Percentiles rank a stretch among this genome's conserved stretches.
phyloP scores from a whole-genome alignment of 2,329 filamentous ascomycete species.

The Trichophyton rubrum region DNA sequence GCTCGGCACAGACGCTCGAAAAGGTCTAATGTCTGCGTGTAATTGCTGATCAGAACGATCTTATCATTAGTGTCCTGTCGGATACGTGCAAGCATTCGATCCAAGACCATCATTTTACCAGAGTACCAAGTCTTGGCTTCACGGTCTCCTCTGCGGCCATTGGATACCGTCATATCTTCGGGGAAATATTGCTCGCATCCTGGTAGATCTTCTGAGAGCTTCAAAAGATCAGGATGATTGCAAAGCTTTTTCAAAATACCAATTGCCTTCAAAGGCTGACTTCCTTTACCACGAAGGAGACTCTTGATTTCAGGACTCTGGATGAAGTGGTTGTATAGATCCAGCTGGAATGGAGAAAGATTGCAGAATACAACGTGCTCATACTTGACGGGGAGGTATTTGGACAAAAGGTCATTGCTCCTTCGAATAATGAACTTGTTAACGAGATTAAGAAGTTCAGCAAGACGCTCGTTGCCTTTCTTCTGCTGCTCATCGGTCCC shows the following conservation, averaged over 20 bases:
- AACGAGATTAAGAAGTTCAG: slow-evolving; percentile 69
- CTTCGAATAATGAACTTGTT: slow-evolving; percentile 98
- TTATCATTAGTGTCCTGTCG: slow-evolving; percentile 96
- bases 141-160: slow-evolving; percentile 73
- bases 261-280: slow-evolving; percentile 91
- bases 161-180: slow-evolving; percentile 77
- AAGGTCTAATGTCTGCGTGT: slow-evolving; percentile 88
- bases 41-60: slow-evolving; percentile 97
- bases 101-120: slow-evolving; percentile 96
- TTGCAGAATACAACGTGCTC: slow-evolving; percentile 99
- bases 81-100: slow-evolving; percentile 92
- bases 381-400: slow-evolving; percentile 96
- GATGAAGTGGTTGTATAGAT: slow-evolving; percentile 94
- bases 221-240: slow-evolving; percentile 90
- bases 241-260: slow-evolving; percentile 95
- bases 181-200: slow-evolving; percentile 74
- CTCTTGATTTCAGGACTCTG: slow-evolving; percentile 89
- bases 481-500: slow-evolving; percentile 71
- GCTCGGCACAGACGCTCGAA: slow-evolving; percentile 83
- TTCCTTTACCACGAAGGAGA: slow-evolving; percentile 81
- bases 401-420: slow-evolving; percentile 94
- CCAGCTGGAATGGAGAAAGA: slow-evolving; percentile 79
- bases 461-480: slow-evolving; percentile 70
- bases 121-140: slow-evolving; percentile 94
- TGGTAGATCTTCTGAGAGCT: slow-evolving; percentile 69